Evolutionary conservation across 129 eudicot genomes (phyloP).

Genomic region (Saposhnikovia divaricata): DNA sequence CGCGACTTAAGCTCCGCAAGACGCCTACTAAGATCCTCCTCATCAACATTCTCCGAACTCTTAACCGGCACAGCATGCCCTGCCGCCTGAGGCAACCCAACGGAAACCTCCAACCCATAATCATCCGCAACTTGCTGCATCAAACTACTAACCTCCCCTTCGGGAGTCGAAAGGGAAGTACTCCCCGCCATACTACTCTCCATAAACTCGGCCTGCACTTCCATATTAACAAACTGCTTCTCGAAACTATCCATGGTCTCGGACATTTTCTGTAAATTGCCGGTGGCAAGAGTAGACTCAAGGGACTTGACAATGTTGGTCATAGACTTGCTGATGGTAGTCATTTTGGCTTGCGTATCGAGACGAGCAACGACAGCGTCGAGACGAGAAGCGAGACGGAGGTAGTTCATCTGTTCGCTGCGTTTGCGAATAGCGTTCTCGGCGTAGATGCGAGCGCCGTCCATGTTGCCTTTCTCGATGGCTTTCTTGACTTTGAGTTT

Average conservation of each 20-base stretch:
- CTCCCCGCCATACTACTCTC: conserved; percentile 96
- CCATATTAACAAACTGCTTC: conserved; percentile 86
- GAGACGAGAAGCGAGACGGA: conserved; percentile 73
- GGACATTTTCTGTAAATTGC: conserved; percentile 85
- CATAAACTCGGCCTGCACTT: conserved; percentile 91
- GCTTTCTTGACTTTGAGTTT: conserved; percentile 23
- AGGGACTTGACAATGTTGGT: conserved; percentile 69
- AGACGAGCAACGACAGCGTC: conserved; percentile 86
- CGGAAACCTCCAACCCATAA: conserved; percentile 83
- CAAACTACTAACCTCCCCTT: conserved; percentile 75
- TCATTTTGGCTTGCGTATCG: conserved; percentile 89
- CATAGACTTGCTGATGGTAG: conserved; percentile 69
- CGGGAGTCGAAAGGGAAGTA: conserved; percentile 78
- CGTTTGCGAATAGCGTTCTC: conserved; percentile 94
- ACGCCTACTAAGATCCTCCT: conserved; percentile 73
- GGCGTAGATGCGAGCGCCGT: conserved; percentile 87
- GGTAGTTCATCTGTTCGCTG: conserved; percentile 86
- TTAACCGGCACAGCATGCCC: conserved; percentile 51
- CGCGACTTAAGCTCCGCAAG: conserved; percentile 91
- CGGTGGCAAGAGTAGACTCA: conserved; percentile 61
- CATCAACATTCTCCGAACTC: conserved; percentile 61
- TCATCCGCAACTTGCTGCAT: conserved; percentile 99
- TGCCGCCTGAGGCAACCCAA: conserved; percentile 83
- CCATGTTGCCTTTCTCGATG: conserved; percentile 59
- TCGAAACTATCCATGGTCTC: conserved; percentile 90